Conservation (phyloP, 306 rosid genomes). For the Trichosanthes truncata region DNA sequence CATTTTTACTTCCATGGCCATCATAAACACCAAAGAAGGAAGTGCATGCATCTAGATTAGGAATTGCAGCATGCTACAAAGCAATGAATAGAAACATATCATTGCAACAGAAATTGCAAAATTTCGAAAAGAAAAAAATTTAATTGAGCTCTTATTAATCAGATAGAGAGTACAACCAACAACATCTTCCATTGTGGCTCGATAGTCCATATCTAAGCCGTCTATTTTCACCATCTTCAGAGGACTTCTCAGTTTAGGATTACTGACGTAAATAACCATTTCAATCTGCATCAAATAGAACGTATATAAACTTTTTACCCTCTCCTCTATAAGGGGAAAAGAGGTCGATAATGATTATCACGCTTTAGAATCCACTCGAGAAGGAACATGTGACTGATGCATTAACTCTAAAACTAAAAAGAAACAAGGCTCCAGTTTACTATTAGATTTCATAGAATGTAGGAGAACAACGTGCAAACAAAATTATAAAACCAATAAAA, state of each 20-base stretch:
- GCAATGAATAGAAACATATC: slow-evolving; percentile 4
- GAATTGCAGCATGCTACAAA: slow-evolving; percentile 88
- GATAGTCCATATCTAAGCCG: slow-evolving; percentile 74
- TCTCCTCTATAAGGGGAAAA: not conserved
- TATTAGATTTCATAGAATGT: not conserved
- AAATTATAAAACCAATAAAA: not conserved
- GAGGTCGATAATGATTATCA: not conserved
- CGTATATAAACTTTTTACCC: not conserved
- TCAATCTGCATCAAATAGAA: slow-evolving; percentile 23
- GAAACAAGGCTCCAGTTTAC: not conserved
- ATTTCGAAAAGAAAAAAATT: not conserved
- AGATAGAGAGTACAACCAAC: slow-evolving; percentile 24
- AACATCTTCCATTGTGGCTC: slow-evolving; percentile 97
- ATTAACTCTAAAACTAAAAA: not conserved
- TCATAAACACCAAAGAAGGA: slow-evolving; percentile 97
- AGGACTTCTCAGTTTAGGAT: slow-evolving; percentile 81
- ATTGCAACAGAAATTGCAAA: not conserved
- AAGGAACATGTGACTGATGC: not conserved
- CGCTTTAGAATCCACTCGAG: not conserved
- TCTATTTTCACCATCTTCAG: slow-evolving; percentile 77
- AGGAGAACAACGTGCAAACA: not conserved
- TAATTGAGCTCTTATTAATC: not conserved
- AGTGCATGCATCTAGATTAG: slow-evolving; percentile 73
- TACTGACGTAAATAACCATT: slow-evolving; percentile 92
- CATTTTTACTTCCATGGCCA: slow-evolving; percentile 94